These are phyloP conservation scores for Luffa aegyptiaca DNA, from an alignment of 306 rosid species.

Conservation along the genomic window DNA sequence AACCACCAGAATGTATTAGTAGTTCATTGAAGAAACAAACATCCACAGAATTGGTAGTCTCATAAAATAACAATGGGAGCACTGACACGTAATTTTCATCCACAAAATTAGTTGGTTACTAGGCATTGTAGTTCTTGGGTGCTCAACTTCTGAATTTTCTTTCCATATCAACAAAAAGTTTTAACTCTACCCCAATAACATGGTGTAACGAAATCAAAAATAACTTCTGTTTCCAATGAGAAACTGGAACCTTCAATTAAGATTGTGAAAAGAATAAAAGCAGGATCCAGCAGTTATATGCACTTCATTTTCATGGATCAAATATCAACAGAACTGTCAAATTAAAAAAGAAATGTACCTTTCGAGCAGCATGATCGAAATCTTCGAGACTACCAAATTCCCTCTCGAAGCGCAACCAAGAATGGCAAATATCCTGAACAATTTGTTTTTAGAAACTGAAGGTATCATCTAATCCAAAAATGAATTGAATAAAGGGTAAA, in stretches of 20 bases:
- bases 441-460: conserved; percentile 59
- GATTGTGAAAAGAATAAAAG: not conserved
- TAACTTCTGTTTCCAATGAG: not conserved
- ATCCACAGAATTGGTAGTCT: not conserved
- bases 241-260: not conserved
- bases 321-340: not conserved
- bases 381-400: conserved; percentile 75
- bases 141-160: not conserved
- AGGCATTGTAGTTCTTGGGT: not conserved
- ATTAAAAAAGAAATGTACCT: conserved; percentile 36
- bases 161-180: not conserved
- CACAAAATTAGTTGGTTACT: not conserved
- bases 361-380: conserved; percentile 59
- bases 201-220: not conserved
- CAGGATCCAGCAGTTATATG: not conserved
- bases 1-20: not conserved
- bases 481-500: conserved; percentile 17
- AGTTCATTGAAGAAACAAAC: not conserved
- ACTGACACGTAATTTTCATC: not conserved
- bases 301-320: not conserved
- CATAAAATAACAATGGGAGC: not conserved
- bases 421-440: conserved; percentile 91
- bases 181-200: not conserved
- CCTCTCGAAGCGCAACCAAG: conserved; percentile 91
- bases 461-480: conserved; percentile 63